These are phyloP conservation scores for Nemania sp. DNA, from an alignment of 2,329 filamentous ascomycete species.

Conservation along the genomic window DNA sequence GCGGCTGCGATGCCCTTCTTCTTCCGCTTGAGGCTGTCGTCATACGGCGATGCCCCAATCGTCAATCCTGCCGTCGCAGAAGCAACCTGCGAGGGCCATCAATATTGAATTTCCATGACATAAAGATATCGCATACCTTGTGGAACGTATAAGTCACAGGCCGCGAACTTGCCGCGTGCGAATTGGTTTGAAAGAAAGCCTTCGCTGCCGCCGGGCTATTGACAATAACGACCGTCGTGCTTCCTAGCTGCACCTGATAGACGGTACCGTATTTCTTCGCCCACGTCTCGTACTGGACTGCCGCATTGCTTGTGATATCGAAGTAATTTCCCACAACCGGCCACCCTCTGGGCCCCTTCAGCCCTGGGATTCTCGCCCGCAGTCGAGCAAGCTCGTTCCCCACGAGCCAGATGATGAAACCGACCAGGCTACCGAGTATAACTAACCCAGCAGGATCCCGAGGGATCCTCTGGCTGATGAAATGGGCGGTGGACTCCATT, in stretches of 20 bases:
- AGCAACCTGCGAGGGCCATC: conserved; percentile 47
- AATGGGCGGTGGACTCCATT: conserved; percentile 16
- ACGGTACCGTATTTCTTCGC: conserved; percentile 65
- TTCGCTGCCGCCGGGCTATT: conserved; percentile 78
- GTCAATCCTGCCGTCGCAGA: conserved; percentile 79
- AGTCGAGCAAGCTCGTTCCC: conserved; percentile 36
- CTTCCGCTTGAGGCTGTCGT: conserved; percentile 76
- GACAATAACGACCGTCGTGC: conserved; percentile 73
- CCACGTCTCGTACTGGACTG: conserved; percentile 56
- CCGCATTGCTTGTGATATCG: conserved; percentile 62
- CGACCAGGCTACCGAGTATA: conserved; percentile 9
- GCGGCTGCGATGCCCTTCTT: conserved; percentile 80
- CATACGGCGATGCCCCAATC: conserved; percentile 83
- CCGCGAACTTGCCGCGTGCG: conserved; percentile 76
- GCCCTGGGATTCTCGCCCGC: conserved; percentile 34
- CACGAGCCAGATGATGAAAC: conserved; percentile 29
- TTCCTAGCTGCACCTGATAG: conserved; percentile 71
- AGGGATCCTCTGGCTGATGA: conserved; percentile 3
- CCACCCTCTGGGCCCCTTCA: conserved; percentile 37
- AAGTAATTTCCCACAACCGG: conserved; percentile 65
- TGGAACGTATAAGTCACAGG: conserved; percentile 83
- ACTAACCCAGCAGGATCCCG: conserved; percentile 6
- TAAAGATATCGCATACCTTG: conserved; percentile 54
- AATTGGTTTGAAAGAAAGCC: conserved; percentile 77
- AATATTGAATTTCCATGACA: not conserved